These are phyloP conservation scores for Suhomyces vadensis DNA, from an alignment of 805 yeast genomes.

Conservation along the genomic window DNA sequence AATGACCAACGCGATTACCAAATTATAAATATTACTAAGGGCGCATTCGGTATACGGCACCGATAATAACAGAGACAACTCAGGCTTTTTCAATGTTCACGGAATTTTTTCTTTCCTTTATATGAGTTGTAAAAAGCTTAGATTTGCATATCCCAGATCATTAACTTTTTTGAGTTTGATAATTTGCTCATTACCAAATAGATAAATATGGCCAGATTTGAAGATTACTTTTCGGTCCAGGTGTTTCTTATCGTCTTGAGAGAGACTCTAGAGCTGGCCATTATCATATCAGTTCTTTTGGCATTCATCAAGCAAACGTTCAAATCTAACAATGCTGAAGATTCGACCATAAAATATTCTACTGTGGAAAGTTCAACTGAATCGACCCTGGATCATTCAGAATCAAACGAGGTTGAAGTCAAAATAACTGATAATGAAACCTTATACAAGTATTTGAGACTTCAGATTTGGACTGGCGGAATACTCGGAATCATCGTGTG, in stretches of 20 bases:
- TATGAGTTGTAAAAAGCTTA: no score
- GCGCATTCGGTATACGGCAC: conserved; percentile 1
- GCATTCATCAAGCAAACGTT: conserved; percentile 67
- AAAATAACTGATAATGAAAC: conserved; percentile 2
- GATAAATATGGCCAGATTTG: conserved; percentile 9
- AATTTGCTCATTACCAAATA: neutral
- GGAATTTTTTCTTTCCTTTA: neutral
- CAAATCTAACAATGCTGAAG: conserved; percentile 12
- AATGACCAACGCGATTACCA: neutral
- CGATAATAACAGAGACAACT: no score
- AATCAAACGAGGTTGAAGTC: neutral
- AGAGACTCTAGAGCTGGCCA: conserved; percentile 75
- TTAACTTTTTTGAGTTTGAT: no score
- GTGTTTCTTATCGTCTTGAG: conserved; percentile 71
- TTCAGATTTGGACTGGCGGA: conserved; percentile 49
- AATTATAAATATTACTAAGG: no score
- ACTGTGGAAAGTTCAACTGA: neutral
- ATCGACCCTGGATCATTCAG: neutral
- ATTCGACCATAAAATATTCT: neutral
- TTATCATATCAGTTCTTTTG: conserved; percentile 70
- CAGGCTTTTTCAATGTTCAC: no score
- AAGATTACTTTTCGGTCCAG: conserved; percentile 58
- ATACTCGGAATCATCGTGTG: conserved; percentile 41
- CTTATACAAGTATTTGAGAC: conserved; percentile 23
- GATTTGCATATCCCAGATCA: no score